Base-by-base conservation (phyloP, 129 eudicot genomes). In the Chrysanthemum makinoi region DNA sequence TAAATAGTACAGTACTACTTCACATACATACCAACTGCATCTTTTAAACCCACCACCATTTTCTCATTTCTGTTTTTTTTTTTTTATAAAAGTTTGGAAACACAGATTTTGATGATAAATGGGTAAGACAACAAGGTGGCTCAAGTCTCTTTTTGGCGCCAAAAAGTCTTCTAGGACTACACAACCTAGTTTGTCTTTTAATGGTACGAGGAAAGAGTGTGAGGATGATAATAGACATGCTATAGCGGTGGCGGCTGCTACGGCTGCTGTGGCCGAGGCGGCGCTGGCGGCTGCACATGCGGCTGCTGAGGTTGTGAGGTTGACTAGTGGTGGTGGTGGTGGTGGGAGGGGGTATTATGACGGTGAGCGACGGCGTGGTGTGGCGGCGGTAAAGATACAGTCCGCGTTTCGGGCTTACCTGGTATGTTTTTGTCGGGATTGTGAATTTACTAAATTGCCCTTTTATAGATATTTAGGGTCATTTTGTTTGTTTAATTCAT, bases 281-380 rank as follows among this genome's bases (percentile, higher is more conserved):
- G 99, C 99, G 14, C 85, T 94, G 2, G 99, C 96, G 28, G 99
- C 99, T 56, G 99, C 99, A 0, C 89, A 86, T 60, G 97, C 99
- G 5, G 99, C 99, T 10, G 99, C 97, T 1, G 96, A 94, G 80
- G 99, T 94, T 10, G 99, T 94, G 4, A 82, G 93, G 43, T 78
- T 94, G 46, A 94, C 96, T 12, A 80, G 88, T 49, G 91, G 77
- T 5, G 77, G 72, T 11, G 80, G 73, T 9, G 77, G 83, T 7
- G 68, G 84, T 44, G 55, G 87, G 6, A 68, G 83, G 54, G 79
- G 49, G 48, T 75, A 47, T 55, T 68, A 65, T 47, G 82, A 58
- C 71, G 74, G 71, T 43, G 89, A 74, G 16, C 75, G 87, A 4
- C 83, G 82, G 65, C 72, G 79, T 14, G 76, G 73, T 6, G 48